phyloP scores from a whole-genome alignment of 139 green algal species.

The Micractinium sp. region DNA sequence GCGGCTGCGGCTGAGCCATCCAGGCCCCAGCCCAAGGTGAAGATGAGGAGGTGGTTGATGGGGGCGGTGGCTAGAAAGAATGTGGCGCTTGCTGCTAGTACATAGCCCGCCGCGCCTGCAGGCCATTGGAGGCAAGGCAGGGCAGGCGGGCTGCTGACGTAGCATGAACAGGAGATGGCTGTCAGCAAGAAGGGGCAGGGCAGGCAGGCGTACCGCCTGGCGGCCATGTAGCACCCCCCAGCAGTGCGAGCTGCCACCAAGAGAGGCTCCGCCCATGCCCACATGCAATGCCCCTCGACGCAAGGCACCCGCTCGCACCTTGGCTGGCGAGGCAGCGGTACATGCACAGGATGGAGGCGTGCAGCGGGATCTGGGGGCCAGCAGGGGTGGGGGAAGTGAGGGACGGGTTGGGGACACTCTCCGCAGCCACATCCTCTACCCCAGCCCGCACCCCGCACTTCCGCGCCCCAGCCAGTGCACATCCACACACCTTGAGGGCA shows the following conservation, averaged over 20 bases:
- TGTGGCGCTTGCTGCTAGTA: background rate
- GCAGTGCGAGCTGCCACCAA: too few relatives aligned
- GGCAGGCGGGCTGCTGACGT: too few relatives aligned
- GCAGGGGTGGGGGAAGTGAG: too few relatives aligned
- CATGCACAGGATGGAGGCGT: slow-evolving; percentile 15
- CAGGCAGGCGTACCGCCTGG: too few relatives aligned
- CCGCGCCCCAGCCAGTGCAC: too few relatives aligned
- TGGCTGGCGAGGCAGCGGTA: slow-evolving; percentile 25
- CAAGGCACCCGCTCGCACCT: background rate
- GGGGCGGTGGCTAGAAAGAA: slow-evolving; percentile 17
- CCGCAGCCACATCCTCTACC: background rate
- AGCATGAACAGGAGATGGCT: background rate
- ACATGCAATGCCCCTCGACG: too few relatives aligned
- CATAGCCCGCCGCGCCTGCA: slow-evolving; percentile 10
- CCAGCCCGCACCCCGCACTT: background rate
- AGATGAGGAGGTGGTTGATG: slow-evolving; percentile 26
- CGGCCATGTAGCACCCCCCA: too few relatives aligned
- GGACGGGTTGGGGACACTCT: background rate
- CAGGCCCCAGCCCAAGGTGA: slow-evolving; percentile 12
- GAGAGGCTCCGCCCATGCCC: too few relatives aligned
- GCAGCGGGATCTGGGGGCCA: background rate
- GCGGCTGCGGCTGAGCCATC: slow-evolving; percentile 25
- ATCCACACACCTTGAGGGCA: background rate
- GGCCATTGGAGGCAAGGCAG: background rate
- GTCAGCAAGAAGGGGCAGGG: background rate